Evolutionary conservation across 2,329 filamentous ascomycete genomes (phyloP).

Genomic region (Fusarium nematophilum): DNA sequence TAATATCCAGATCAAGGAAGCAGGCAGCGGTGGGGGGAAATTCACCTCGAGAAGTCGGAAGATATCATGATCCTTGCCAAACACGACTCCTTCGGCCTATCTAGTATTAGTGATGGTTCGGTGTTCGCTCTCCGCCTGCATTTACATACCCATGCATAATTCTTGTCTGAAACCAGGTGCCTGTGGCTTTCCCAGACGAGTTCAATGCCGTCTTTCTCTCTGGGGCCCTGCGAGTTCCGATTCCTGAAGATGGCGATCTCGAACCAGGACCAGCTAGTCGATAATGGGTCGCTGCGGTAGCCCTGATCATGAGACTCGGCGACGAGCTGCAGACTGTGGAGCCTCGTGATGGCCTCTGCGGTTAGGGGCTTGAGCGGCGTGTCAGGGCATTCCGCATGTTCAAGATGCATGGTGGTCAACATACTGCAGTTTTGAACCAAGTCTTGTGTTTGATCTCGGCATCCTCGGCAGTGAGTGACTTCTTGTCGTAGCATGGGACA

Average conservation of each 20-base stretch:
- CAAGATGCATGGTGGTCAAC: background rate
- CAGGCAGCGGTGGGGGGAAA: too few relatives aligned
- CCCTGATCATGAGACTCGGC: background rate
- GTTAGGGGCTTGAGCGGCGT: background rate
- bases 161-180: background rate
- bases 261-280: background rate
- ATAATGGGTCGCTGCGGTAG: background rate
- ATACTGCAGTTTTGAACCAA: background rate
- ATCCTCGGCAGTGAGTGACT: background rate
- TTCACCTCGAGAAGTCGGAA: constrained; percentile 1
- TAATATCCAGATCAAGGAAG: background rate
- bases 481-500: too few relatives aligned
- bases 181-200: background rate
- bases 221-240: background rate
- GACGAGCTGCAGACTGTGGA: background rate
- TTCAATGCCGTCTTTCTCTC: background rate
- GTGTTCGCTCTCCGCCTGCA: too few relatives aligned
- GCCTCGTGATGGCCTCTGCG: background rate
- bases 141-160: background rate
- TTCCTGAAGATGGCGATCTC: background rate
- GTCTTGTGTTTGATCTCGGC: background rate
- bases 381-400: background rate
- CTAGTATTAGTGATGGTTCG: background rate
- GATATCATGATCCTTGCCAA: background rate
- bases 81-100: background rate